Evolutionary conservation across 495 filamentous ascomycete species (phyloP).

Genomic region (Extremus antarcticus): DNA sequence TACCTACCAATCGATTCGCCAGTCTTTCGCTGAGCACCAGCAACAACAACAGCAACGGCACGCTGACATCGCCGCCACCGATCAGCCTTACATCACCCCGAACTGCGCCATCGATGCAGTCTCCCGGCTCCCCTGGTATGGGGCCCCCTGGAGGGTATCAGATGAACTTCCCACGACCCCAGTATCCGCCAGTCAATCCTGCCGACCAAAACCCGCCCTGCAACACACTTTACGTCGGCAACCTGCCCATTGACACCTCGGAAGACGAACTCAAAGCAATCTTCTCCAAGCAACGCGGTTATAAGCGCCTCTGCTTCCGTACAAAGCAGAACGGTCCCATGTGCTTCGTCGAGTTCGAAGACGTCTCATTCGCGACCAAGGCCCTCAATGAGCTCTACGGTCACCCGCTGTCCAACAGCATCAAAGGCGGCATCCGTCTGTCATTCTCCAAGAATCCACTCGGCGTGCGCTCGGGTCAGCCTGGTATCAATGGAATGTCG

Average conservation of each 20-base stretch:
- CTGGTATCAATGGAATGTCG: not conserved
- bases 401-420: conserved; percentile 75
- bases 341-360: conserved; percentile 99
- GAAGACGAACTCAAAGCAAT: conserved; percentile 94
- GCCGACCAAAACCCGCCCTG: conserved; percentile 97
- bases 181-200: conserved; percentile 82
- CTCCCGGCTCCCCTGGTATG: conserved; percentile 40
- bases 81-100: conserved; percentile 42
- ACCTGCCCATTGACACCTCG: conserved; percentile 84
- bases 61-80: conserved; percentile 41
- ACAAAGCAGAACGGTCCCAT: conserved; percentile 97
- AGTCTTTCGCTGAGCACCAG: conserved; percentile 60
- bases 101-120: conserved; percentile 38
- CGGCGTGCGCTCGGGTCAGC: conserved; percentile 47
- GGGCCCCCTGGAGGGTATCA: conserved; percentile 42
- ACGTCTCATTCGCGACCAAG: conserved; percentile 87
- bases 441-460: conserved; percentile 98
- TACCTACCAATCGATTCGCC: conserved; percentile 60
- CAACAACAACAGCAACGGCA: conserved; percentile 8
- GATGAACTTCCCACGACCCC: conserved; percentile 53
- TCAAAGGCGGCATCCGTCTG: conserved; percentile 93
- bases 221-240: conserved; percentile 96
- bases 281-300: conserved; percentile 89
- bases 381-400: conserved; percentile 88
- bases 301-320: conserved; percentile 93